A percentile compares a stretch with the other conserved stretches of the same genome.
phyloP scores from a whole-genome alignment of 345 rosid genomes.

The Rhodomyrtus tomentosa region DNA sequence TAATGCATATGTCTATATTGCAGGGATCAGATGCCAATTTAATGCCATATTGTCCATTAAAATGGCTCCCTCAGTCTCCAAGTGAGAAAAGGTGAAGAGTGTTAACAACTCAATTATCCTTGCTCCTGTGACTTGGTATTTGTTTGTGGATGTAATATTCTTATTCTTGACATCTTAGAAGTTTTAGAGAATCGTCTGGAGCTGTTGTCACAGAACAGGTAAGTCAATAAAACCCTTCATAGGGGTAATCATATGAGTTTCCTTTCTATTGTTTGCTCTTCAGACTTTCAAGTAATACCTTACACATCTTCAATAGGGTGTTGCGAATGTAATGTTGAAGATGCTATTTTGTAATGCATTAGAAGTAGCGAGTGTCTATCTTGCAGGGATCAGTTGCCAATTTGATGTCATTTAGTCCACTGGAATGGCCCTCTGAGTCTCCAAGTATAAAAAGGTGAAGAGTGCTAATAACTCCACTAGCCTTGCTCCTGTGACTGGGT shows the following conservation, averaged over 20 bases:
- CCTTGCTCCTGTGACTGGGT: not conserved
- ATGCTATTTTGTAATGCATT: not conserved
- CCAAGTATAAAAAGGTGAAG: constrained; percentile 56
- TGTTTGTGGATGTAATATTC: not conserved
- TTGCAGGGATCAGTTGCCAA: constrained; percentile 37
- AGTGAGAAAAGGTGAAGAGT: constrained; percentile 45
- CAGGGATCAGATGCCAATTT: constrained; percentile 37
- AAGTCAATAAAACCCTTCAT: constrained; percentile 7
- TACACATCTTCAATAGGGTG: not conserved
- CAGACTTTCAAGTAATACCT: not conserved
- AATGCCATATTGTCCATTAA: constrained; percentile 27
- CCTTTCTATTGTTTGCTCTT: not conserved
- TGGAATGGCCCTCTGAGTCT: constrained; percentile 44
- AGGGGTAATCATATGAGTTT: constrained; percentile 63
- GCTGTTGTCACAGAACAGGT: constrained; percentile 36
- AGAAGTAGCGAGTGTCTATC: not conserved
- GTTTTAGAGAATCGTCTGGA: constrained; percentile 11
- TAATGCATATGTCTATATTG: not conserved
- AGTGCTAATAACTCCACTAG: not conserved
- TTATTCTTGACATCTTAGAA: constrained; percentile 17
- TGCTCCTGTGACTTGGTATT: not conserved
- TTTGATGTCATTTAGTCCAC: constrained; percentile 22
- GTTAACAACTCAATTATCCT: not conserved
- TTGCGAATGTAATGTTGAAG: not conserved
- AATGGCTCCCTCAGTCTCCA: constrained; percentile 50